Conservation (phyloP, 169 alveolate genomes). For the Plasmodium malariae region DNA sequence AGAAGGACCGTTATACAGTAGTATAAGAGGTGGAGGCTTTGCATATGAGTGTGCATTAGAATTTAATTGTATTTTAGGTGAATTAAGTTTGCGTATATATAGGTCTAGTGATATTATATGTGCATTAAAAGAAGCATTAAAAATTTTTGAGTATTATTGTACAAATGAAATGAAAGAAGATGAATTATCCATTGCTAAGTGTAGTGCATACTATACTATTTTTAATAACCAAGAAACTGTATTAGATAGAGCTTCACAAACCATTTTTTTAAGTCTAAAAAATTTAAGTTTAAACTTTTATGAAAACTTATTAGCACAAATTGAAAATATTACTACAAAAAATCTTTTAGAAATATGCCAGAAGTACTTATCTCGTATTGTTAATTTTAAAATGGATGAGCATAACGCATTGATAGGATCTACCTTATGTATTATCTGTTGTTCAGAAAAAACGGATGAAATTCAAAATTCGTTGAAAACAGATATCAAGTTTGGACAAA, state of each 20-base stretch:
- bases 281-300: constrained; percentile 69
- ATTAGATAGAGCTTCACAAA: constrained; percentile 79
- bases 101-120: constrained; percentile 40
- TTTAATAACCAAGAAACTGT: constrained; percentile 79
- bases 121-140: constrained; percentile 80
- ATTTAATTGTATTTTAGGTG: constrained; percentile 79
- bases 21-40: constrained; percentile 87
- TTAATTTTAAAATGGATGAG: constrained; percentile 25
- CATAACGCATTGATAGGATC: constrained; percentile 49
- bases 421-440: constrained; percentile 39
- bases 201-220: constrained; percentile 80
- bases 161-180: constrained; percentile 68
- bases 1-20: constrained; percentile 85
- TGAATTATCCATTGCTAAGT: constrained; percentile 77
- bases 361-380: constrained; percentile 36
- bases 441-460: constrained; percentile 45
- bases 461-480: constrained; percentile 9
- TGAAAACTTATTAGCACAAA: neutral
- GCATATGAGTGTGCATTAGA: constrained; percentile 82
- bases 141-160: constrained; percentile 53
- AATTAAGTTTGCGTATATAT: constrained; percentile 77
- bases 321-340: constrained; percentile 27
- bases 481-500: constrained; percentile 25
- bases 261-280: constrained; percentile 78
- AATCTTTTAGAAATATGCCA: constrained; percentile 12